phyloP scores from a whole-genome alignment of 495 filamentous ascomycete genomes.

The Ramalina peruviana region DNA sequence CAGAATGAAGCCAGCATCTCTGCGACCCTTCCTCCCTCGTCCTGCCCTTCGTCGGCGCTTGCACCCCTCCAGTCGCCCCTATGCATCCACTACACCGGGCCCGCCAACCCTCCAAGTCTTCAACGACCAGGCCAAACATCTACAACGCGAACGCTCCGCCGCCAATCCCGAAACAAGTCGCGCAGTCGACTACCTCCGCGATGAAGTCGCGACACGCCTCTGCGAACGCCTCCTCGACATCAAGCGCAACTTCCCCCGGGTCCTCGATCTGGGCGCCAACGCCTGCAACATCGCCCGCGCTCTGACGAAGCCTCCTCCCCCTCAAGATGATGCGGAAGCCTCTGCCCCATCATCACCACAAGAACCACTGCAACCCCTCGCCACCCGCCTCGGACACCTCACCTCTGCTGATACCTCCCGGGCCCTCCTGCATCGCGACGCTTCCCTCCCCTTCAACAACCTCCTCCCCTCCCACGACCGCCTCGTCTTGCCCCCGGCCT shows the following conservation, averaged over 20 bases:
- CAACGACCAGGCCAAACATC: constrained; percentile 70
- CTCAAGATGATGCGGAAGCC: constrained; percentile 11
- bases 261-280: constrained; percentile 91
- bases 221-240: constrained; percentile 85
- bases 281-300: constrained; percentile 84
- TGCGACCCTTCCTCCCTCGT: constrained; percentile 15
- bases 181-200: constrained; percentile 77
- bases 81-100: constrained; percentile 64
- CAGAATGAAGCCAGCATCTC: constrained; percentile 13
- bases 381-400: constrained; percentile 52
- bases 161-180: constrained; percentile 54
- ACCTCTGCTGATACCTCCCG: constrained; percentile 70
- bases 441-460: constrained; percentile 58
- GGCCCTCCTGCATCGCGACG: constrained; percentile 70
- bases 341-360: constrained; percentile 33
- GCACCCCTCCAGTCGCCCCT: constrained; percentile 18
- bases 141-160: constrained; percentile 82
- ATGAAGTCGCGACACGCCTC: constrained; percentile 76
- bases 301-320: constrained; percentile 43
- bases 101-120: constrained; percentile 77
- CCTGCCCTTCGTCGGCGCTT: constrained; percentile 10
- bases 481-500: constrained; percentile 39
- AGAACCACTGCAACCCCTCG: constrained; percentile 31
- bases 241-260: constrained; percentile 68
- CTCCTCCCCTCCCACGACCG: constrained; percentile 51